Evolutionary conservation across 1,139 yeast genomes (phyloP).

Genomic region (Saccharomycopsis crataegensis): DNA sequence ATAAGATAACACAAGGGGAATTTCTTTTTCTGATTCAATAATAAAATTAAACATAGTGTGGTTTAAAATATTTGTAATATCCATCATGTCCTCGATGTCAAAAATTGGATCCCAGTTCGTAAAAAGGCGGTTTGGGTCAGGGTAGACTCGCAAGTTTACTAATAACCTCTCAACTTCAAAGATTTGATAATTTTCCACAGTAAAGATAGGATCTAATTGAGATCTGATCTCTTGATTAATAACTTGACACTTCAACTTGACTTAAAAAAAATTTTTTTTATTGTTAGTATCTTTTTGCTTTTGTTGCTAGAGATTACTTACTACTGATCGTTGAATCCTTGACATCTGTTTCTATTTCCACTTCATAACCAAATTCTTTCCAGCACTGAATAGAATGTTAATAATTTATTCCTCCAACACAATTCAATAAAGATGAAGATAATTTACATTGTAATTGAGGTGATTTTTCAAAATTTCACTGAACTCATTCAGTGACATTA

Average conservation of each 20-base stretch:
- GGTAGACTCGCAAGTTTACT: neutral
- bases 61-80: neutral
- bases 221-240: neutral
- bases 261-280: neutral
- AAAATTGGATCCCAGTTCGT: neutral
- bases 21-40: neutral
- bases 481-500: neutral
- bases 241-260: neutral
- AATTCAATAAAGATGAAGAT: no score
- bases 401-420: no score
- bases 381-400: no score
- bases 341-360: no score
- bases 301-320: no score
- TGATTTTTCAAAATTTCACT: neutral
- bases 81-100: neutral
- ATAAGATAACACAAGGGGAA: constrained; percentile 13
- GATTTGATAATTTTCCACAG: neutral
- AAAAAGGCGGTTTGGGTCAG: neutral
- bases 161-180: neutral
- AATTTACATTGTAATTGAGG: neutral
- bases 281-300: no score
- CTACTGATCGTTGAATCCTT: no score
- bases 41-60: neutral
- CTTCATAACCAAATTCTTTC: no score
- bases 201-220: neutral